phyloP scores from a whole-genome alignment of 257 asterid species.

The Plantago elongata region DNA sequence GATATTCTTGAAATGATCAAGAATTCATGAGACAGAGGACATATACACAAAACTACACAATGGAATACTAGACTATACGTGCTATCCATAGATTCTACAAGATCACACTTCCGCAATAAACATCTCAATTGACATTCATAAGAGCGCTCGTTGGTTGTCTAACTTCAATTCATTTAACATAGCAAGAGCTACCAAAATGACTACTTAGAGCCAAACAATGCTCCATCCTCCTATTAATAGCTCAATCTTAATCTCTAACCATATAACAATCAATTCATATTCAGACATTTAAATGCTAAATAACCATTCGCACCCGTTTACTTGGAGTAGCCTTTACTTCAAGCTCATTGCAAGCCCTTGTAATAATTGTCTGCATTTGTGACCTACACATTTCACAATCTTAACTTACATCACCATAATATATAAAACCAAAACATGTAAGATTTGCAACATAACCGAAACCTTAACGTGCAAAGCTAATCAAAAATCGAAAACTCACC shows the following conservation, averaged over 20 bases:
- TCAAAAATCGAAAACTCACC: slow-evolving; percentile 32
- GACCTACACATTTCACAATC: slow-evolving; percentile 44
- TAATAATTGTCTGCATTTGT: slow-evolving; percentile 95
- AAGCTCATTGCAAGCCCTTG: slow-evolving; percentile 87
- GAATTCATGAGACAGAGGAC: too few relatives aligned
- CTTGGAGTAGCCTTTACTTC: slow-evolving; percentile 77
- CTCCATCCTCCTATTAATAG: neutral
- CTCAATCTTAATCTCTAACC: neutral
- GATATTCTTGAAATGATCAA: too few relatives aligned
- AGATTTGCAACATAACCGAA: neutral
- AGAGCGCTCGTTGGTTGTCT: too few relatives aligned
- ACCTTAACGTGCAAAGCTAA: neutral
- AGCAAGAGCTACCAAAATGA: too few relatives aligned
- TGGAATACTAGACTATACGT: too few relatives aligned
- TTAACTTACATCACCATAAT: neutral
- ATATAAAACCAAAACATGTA: neutral
- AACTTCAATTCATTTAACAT: too few relatives aligned
- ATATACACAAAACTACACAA: too few relatives aligned
- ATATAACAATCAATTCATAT: neutral
- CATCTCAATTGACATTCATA: too few relatives aligned
- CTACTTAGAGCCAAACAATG: too few relatives aligned
- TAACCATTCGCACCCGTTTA: slow-evolving; percentile 58
- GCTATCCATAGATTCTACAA: too few relatives aligned
- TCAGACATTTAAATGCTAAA: neutral
- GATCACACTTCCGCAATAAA: too few relatives aligned